A percentile compares a stretch with the other conserved stretches of the same genome.
phyloP scores from a whole-genome alignment of 306 rosid genomes.

The Cucumis melo region DNA sequence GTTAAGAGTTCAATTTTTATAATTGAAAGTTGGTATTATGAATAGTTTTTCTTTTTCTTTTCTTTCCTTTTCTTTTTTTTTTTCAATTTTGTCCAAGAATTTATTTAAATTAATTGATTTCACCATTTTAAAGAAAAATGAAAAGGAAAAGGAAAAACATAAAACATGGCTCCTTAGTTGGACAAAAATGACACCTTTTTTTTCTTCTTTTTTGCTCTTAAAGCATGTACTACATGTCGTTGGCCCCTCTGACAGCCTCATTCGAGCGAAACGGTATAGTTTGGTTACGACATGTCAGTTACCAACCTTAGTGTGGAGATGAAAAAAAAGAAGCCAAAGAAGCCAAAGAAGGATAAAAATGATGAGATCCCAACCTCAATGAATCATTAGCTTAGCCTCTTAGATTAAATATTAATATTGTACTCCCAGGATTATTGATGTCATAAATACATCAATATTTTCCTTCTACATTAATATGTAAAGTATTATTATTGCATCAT shows the following conservation, averaged over 20 bases:
- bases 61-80: too few species aligned
- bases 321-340: not conserved
- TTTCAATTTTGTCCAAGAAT: too few species aligned
- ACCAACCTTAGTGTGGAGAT: not conserved
- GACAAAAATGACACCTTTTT: not conserved
- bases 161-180: not conserved
- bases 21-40: too few species aligned
- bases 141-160: not conserved
- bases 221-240: not conserved
- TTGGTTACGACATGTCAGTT: not conserved
- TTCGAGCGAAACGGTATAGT: not conserved
- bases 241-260: not conserved
- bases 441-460: not conserved
- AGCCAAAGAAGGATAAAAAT: not conserved
- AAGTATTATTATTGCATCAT: not conserved
- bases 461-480: not conserved
- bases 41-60: too few species aligned
- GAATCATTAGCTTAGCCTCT: not conserved
- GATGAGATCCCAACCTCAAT: not conserved
- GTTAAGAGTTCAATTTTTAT: too few species aligned
- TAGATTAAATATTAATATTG: not conserved
- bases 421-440: not conserved
- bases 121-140: not conserved
- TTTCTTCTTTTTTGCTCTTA: not conserved
- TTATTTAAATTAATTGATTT: too few species aligned